These are phyloP conservation scores for Kwoniella mangroviensis DNA, from an alignment of 768 basidiomycete genomes.

Conservation along the genomic window DNA sequence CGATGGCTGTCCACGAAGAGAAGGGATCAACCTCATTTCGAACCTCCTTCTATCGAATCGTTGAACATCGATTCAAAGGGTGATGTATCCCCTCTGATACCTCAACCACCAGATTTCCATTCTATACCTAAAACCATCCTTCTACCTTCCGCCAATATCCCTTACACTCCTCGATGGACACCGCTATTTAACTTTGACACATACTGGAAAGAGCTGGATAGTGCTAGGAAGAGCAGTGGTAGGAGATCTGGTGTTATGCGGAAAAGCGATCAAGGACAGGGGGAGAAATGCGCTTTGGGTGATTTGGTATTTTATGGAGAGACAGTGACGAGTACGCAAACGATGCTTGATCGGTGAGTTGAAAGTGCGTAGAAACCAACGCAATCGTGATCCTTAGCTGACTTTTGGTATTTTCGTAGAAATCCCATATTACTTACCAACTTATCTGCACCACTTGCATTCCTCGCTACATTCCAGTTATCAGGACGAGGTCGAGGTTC, in stretches of 20 bases:
- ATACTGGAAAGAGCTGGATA: slow-evolving; percentile 67
- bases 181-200: slow-evolving; percentile 72
- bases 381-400: no score
- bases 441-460: slow-evolving; percentile 77
- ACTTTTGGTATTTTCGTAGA: slow-evolving; percentile 60
- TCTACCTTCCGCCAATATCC: slow-evolving; percentile 33
- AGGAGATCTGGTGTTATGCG: slow-evolving; percentile 32
- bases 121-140: slow-evolving; percentile 47
- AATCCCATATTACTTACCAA: slow-evolving; percentile 73
- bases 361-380: no score
- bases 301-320: slow-evolving; percentile 84
- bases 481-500: slow-evolving; percentile 84
- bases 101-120: slow-evolving; percentile 61
- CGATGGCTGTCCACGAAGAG: slow-evolving; percentile 27
- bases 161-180: slow-evolving; percentile 61
- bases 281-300: slow-evolving; percentile 63
- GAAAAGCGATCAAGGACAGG: slow-evolving; percentile 30
- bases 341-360: slow-evolving; percentile 89
- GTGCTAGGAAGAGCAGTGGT: slow-evolving; percentile 35
- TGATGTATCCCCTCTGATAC: slow-evolving; percentile 57
- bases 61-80: slow-evolving; percentile 26
- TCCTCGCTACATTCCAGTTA: slow-evolving; percentile 84
- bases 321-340: slow-evolving; percentile 91
- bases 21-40: slow-evolving; percentile 26
- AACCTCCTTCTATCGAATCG: slow-evolving; percentile 16